phyloP scores from a whole-genome alignment of 805 yeast genomes.

The Zygosaccharomyces bisporus region DNA sequence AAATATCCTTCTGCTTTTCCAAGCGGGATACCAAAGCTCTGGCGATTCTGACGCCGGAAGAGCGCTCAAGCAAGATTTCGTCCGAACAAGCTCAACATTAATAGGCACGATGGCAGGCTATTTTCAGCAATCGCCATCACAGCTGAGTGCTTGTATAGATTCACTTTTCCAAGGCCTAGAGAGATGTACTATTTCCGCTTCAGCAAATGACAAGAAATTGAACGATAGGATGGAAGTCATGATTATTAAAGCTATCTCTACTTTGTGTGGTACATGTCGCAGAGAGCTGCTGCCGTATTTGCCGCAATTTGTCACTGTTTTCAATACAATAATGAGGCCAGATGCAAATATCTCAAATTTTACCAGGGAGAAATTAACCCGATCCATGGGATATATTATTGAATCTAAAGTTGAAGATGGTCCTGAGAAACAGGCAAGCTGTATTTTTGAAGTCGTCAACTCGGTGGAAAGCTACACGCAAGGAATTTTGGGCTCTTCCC shows the following conservation, averaged over 20 bases:
- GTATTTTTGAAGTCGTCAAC: constrained; percentile 35
- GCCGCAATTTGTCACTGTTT: constrained; percentile 26
- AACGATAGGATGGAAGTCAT: constrained; percentile 31
- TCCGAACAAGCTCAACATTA: constrained; percentile 29
- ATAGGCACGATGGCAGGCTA: constrained; percentile 32
- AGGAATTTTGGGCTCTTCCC: constrained; percentile 11
- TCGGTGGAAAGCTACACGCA: constrained; percentile 29
- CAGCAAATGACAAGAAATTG: constrained; percentile 12
- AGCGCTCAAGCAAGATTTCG: constrained; percentile 28
- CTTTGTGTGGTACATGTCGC: constrained; percentile 32
- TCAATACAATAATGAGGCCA: constrained; percentile 34
- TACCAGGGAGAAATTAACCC: constrained; percentile 50
- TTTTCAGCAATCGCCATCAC: constrained; percentile 22
- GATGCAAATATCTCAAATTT: constrained; percentile 29
- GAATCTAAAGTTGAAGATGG: constrained; percentile 44
- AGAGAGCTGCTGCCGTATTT: constrained; percentile 26
- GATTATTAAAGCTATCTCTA: constrained; percentile 28
- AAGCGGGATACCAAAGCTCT: constrained; percentile 25
- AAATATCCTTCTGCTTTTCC: constrained; percentile 26
- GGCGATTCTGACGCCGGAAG: constrained; percentile 16
- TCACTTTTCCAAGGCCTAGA: constrained; percentile 31
- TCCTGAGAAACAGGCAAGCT: constrained; percentile 43
- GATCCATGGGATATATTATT: constrained; percentile 60
- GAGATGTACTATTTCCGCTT: constrained; percentile 16
- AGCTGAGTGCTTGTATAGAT: constrained; percentile 27